phyloP scores from a whole-genome alignment of 495 filamentous ascomycete genomes.

The Trichocladium uniseriatum region DNA sequence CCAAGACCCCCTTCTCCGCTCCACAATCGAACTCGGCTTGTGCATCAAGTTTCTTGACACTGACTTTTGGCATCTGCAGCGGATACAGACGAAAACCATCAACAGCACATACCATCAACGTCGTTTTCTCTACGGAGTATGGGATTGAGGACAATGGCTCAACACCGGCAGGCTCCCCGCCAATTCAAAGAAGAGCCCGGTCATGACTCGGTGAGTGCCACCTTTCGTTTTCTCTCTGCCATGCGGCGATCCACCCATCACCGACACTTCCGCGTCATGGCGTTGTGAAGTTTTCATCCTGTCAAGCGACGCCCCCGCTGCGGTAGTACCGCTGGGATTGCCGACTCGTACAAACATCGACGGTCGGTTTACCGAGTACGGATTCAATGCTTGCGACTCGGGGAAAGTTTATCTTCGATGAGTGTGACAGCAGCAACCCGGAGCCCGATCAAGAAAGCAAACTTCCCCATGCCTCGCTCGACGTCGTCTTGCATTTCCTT shows the following conservation, averaged over 20 bases:
- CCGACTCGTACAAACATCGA: not conserved
- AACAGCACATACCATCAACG: not conserved
- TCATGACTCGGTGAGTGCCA: constrained; percentile 30
- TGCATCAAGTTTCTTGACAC: not conserved
- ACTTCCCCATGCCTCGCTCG: constrained; percentile 3
- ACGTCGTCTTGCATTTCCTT: constrained; percentile 1
- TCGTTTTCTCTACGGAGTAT: constrained; percentile 16
- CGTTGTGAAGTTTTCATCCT: not conserved
- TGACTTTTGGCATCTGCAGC: constrained; percentile 12
- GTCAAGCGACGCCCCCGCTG: constrained; percentile 1
- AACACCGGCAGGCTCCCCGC: constrained; percentile 32
- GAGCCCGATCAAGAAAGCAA: not conserved
- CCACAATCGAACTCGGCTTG: not conserved
- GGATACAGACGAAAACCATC: not conserved
- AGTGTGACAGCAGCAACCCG: not conserved
- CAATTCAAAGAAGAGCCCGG: constrained; percentile 31
- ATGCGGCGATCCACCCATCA: constrained; percentile 1
- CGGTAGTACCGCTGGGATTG: constrained; percentile 2
- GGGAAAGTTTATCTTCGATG: constrained; percentile 4
- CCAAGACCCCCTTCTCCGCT: constrained; percentile 6
- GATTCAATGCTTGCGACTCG: not conserved
- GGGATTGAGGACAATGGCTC: constrained; percentile 32
- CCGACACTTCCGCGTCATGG: constrained; percentile 6
- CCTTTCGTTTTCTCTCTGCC: constrained; percentile 8
- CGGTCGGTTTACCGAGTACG: too few species aligned